A percentile compares a stretch with the other conserved stretches of the same genome.
These are phyloP conservation scores for Neurospora cerealis DNA, from an alignment of 495 filamentous ascomycete genomes.

Conservation along the genomic window DNA sequence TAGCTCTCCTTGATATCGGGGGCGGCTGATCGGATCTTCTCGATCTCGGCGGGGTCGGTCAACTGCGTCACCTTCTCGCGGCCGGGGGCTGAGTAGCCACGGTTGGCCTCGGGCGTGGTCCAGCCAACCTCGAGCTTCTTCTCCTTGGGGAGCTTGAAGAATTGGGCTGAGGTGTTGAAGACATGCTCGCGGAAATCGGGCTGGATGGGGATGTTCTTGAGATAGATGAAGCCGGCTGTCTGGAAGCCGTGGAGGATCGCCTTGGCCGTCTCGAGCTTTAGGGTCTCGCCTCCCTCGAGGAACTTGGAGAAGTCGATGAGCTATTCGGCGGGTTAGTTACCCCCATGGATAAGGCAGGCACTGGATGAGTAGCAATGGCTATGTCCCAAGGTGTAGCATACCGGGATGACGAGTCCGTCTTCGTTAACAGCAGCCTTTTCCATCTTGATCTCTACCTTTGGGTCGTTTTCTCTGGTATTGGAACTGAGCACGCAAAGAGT, in stretches of 20 bases:
- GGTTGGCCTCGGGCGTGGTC: conserved; percentile 63
- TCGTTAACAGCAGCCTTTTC: conserved; percentile 50
- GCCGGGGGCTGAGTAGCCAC: conserved; percentile 67
- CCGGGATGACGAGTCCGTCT: conserved; percentile 61
- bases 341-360: neutral
- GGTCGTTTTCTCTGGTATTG: neutral
- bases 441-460: conserved; percentile 15
- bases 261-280: conserved; percentile 56
- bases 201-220: conserved; percentile 67
- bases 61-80: conserved; percentile 65
- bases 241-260: conserved; percentile 73
- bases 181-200: conserved; percentile 45
- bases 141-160: conserved; percentile 62
- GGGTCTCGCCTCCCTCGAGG: conserved; percentile 48
- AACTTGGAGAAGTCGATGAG: conserved; percentile 81
- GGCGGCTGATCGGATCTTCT: conserved; percentile 43
- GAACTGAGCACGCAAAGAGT: neutral
- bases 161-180: conserved; percentile 62
- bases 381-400: conserved; percentile 24
- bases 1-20: conserved; percentile 79
- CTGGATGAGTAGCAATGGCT: neutral
- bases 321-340: conserved; percentile 29
- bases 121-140: conserved; percentile 64
- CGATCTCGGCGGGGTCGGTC: conserved; percentile 47
- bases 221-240: conserved; percentile 82